Base-by-base conservation (phyloP, 805 yeast genomes). In the Yarrowia sp. region DNA sequence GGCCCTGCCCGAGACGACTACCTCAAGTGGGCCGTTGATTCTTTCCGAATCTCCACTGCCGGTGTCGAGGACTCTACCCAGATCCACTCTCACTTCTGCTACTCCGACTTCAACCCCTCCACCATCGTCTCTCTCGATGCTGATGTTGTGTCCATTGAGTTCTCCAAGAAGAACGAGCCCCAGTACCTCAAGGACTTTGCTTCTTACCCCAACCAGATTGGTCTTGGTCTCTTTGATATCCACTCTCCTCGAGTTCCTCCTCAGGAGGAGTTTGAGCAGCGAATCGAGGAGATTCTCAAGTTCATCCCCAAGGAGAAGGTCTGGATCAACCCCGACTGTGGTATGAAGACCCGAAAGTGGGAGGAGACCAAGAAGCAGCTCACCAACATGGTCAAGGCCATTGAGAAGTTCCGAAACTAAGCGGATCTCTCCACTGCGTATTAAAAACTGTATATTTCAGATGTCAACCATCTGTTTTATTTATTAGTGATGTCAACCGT, bases 291-390 rank as follows among this genome's bases (percentile, higher is more conserved):
- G 81, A 93, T 95, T 85, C 85, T 95, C 83, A 92, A 92, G 86
- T 95, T 91, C 70, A 94, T 94, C 87, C 98, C 98, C 81, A 96
- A 95, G 79, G 91, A 91, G 82, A 94, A 93, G 83, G 91, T 95
- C 88, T 95, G 99, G 99, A 96, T 95, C 80, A 95, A 95, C 96
- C 99, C 99, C 79, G 99, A 95, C 86, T 95, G 99, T 88, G 99
- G 99, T 88, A 88, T 95, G 83, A 95, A 95, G 91, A 95, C 99
- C 82, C 93, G 99, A 89, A 97, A 97, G 76, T 95, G 99, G 99
- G 92, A 90, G 76, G 99, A 95, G 87, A 91, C 94, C 77, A 92
- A 84, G 80, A 92, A 88, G 79, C 92, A 96, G 78, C 89, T 95
- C 83, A 91, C 96, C 82, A 91, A 95, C 85, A 95, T 95, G 99